These are phyloP conservation scores for Claviceps sp. DNA, from an alignment of 2,329 filamentous ascomycete species.

Conservation along the genomic window DNA sequence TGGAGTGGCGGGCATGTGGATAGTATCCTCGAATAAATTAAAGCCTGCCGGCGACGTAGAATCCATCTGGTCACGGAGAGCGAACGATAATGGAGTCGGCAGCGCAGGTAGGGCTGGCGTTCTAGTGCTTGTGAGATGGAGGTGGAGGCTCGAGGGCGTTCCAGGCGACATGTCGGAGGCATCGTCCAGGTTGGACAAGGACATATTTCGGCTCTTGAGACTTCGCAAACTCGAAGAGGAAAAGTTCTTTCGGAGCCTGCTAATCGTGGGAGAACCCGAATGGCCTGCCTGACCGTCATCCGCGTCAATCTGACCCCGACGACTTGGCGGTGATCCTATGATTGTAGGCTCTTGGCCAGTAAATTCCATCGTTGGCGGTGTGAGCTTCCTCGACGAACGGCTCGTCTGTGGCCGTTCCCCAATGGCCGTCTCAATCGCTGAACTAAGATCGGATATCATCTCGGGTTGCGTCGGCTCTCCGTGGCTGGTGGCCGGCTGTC, in stretches of 20 bases:
- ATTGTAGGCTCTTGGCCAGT: constrained; percentile 7
- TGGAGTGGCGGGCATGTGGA: constrained; percentile 53
- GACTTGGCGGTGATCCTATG: constrained; percentile 19
- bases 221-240: constrained; percentile 59
- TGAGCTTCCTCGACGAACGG: not conserved
- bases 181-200: constrained; percentile 47
- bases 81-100: constrained; percentile 52
- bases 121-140: constrained; percentile 45
- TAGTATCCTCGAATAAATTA: constrained; percentile 72
- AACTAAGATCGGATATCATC: constrained; percentile 5
- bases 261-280: constrained; percentile 39
- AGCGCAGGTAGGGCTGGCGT: constrained; percentile 41
- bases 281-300: constrained; percentile 26
- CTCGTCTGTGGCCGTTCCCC: constrained; percentile 5
- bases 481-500: constrained; percentile 8
- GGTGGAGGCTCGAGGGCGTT: constrained; percentile 60
- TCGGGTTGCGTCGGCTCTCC: constrained; percentile 1
- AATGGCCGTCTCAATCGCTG: constrained; percentile 4
- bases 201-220: constrained; percentile 62
- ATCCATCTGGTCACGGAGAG: constrained; percentile 45
- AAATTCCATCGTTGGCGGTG: constrained; percentile 3
- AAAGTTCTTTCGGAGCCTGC: constrained; percentile 48
- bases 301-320: constrained; percentile 19
- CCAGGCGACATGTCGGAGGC: constrained; percentile 54
- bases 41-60: constrained; percentile 53